Conservation (phyloP, 1,284 basidiomycete species). For the Tremellales sp. region DNA sequence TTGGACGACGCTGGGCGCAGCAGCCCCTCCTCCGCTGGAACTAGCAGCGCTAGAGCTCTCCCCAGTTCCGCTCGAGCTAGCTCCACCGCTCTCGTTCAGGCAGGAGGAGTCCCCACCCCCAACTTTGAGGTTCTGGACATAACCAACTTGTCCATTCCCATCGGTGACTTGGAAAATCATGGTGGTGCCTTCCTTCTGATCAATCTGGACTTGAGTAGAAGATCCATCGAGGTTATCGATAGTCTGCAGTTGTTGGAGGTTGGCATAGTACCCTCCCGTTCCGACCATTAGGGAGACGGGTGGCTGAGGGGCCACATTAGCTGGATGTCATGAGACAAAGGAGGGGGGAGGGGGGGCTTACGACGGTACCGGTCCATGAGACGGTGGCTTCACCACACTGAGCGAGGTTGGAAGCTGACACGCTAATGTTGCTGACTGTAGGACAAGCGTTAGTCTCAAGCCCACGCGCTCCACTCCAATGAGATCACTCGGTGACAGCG, state of each 20-base stretch:
- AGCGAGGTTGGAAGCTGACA: conserved; percentile 29
- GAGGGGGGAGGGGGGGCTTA: conserved; percentile 16
- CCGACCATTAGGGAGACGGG: conserved; percentile 35
- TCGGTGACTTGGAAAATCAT: conserved; percentile 45
- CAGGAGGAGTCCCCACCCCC: conserved; percentile 28
- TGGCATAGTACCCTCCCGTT: conserved; percentile 40
- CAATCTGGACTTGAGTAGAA: conserved; percentile 34
- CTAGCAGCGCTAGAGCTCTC: neutral
- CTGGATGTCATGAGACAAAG: neutral
- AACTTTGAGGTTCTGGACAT: conserved; percentile 43
- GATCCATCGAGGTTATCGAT: conserved; percentile 16
- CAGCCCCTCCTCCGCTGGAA: conserved; percentile 1
- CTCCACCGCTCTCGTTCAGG: conserved; percentile 6
- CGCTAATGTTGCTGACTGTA: conserved; percentile 36
- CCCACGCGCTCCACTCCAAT: neutral
- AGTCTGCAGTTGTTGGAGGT: conserved; percentile 20
- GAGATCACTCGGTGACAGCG: no score
- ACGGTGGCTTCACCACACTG: conserved; percentile 40
- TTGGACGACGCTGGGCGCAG: no score
- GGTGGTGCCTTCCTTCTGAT: conserved; percentile 22
- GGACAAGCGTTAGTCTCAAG: neutral
- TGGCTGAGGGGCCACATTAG: neutral
- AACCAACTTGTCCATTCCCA: conserved; percentile 29
- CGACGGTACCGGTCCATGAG: conserved; percentile 36
- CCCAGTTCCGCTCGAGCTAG: neutral